Evolutionary conservation across 371 early-diverging fungal genomes (phyloP).

Genomic region (Apophysomyces trapeziformis): DNA sequence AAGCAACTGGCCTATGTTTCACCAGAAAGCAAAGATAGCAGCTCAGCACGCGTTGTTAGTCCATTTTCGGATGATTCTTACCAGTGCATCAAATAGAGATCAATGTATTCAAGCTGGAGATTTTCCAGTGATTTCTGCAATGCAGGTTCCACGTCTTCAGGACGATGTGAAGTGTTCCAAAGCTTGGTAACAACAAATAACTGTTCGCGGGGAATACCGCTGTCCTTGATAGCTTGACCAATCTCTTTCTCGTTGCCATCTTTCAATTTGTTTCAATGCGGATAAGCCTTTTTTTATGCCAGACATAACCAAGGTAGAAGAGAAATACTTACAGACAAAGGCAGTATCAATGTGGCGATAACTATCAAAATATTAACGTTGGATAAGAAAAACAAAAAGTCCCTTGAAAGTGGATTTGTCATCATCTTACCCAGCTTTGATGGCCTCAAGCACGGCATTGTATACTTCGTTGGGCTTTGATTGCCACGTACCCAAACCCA

Average conservation of each 20-base stretch:
- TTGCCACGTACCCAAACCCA: slow-evolving; percentile 55
- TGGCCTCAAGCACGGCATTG: slow-evolving; percentile 37
- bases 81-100: slow-evolving; percentile 68
- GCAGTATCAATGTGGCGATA: slow-evolving; percentile 64
- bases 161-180: slow-evolving; percentile 64
- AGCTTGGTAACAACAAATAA: slow-evolving; percentile 81
- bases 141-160: slow-evolving; percentile 51
- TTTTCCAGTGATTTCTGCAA: slow-evolving; percentile 54
- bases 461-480: slow-evolving; percentile 45
- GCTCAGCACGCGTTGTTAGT: background rate
- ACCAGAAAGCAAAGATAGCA: background rate
- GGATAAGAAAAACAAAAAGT: background rate
- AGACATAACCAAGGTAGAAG: background rate
- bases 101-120: slow-evolving; percentile 69
- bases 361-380: slow-evolving; percentile 15
- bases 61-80: slow-evolving; percentile 30
- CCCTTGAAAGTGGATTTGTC: background rate
- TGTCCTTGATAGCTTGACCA: slow-evolving; percentile 71
- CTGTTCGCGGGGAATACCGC: slow-evolving; percentile 65
- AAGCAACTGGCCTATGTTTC: slow-evolving; percentile 38
- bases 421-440: slow-evolving; percentile 38
- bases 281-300: background rate
- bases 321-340: slow-evolving; percentile 32
- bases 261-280: slow-evolving; percentile 14
- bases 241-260: slow-evolving; percentile 75